Conservation (phyloP, 805 yeast genomes). For the Pichia deserticola region DNA sequence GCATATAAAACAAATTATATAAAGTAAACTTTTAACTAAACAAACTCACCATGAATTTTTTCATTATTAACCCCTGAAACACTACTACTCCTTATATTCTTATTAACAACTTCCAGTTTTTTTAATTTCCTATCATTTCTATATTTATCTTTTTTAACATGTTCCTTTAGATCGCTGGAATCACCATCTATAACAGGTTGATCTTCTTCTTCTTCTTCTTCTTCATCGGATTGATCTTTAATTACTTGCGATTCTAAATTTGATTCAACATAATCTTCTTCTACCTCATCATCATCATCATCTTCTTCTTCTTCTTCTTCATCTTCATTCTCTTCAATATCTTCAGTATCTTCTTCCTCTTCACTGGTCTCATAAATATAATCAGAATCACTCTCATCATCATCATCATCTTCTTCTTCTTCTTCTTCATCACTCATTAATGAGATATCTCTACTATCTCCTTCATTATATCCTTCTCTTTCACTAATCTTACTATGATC, state of each 20-base stretch:
- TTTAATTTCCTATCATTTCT: neutral
- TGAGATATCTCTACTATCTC: neutral
- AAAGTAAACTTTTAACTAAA: neutral
- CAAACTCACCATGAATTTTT: slow-evolving; percentile 1
- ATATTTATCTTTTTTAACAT: neutral
- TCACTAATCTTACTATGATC: neutral
- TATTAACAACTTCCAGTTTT: neutral
- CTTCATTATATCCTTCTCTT: neutral
- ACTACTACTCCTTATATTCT: neutral
- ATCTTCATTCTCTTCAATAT: slow-evolving; percentile 8
- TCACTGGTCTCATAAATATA: slow-evolving; percentile 11
- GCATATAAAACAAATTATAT: too few relatives aligned
- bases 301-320: neutral
- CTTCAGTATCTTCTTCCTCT: slow-evolving; percentile 18
- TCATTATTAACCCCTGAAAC: slow-evolving; percentile 1
- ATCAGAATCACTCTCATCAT: slow-evolving; percentile 7
- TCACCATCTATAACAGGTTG: neutral
- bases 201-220: slow-evolving; percentile 1
- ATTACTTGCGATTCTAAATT: slow-evolving; percentile 14
- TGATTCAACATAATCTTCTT: too few relatives aligned
- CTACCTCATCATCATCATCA: neutral
- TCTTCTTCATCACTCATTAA: slow-evolving; percentile 14
- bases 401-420: slow-evolving; percentile 7
- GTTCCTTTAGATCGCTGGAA: neutral
- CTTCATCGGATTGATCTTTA: slow-evolving; percentile 5